Evolutionary conservation across 1,284 basidiomycete genomes (phyloP).

Genomic region (Apiotrichum porosum): DNA sequence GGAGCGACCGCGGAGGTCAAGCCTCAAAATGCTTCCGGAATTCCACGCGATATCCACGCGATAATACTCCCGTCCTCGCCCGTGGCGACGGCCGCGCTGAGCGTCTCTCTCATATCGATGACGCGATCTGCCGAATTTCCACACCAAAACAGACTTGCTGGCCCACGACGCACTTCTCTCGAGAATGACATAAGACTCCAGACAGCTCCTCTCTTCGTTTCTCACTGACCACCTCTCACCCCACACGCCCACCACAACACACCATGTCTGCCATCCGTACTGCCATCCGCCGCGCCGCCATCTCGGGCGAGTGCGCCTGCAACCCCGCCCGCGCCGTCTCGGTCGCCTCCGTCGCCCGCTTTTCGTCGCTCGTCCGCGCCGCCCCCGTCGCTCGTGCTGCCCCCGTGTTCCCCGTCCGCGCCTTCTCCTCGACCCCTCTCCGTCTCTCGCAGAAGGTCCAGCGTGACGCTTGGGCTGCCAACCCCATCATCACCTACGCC

Average conservation of each 20-base stretch:
- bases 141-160: too few species aligned
- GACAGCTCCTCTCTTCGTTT: not conserved
- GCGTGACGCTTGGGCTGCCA: slow-evolving; percentile 30
- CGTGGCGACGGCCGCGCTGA: too few species aligned
- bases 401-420: not conserved
- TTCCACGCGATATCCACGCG: too few species aligned
- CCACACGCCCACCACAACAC: not conserved
- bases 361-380: not conserved
- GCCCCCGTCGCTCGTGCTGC: not conserved
- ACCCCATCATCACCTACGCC: slow-evolving; percentile 66
- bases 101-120: too few species aligned
- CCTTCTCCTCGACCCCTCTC: slow-evolving; percentile 1
- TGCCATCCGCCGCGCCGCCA: slow-evolving; percentile 5
- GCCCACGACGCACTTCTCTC: too few species aligned
- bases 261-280: slow-evolving; percentile 7
- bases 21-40: too few species aligned
- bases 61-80: too few species aligned
- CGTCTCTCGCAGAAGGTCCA: slow-evolving; percentile 1
- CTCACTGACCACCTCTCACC: not conserved
- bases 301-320: not conserved
- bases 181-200: too few species aligned
- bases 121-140: too few species aligned
- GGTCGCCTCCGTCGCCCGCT: not conserved
- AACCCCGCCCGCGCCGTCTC: not conserved
- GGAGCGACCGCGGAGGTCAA: too few species aligned